A percentile compares a stretch with the other conserved stretches of the same genome.
phyloP scores from a whole-genome alignment of 805 yeast species.

The Zygosaccharomyces siamensis region DNA sequence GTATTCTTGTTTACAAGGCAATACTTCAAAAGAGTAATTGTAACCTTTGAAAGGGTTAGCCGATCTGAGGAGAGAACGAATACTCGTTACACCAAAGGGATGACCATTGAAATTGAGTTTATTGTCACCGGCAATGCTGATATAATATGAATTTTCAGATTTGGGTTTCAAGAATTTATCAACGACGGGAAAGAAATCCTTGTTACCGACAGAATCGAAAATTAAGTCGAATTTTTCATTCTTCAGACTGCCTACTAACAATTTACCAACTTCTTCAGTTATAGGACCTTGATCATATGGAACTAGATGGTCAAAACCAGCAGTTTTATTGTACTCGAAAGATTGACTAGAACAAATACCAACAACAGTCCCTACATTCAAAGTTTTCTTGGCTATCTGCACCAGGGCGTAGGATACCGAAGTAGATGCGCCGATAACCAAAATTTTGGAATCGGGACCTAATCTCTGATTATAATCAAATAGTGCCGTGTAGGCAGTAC shows the following conservation, averaged over 20 bases:
- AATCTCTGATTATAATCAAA: slow-evolving; percentile 34
- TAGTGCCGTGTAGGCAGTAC: slow-evolving; percentile 51
- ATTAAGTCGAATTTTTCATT: slow-evolving; percentile 54
- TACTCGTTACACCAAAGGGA: slow-evolving; percentile 7
- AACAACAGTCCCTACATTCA: slow-evolving; percentile 47
- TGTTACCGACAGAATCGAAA: slow-evolving; percentile 61
- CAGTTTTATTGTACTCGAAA: slow-evolving; percentile 37
- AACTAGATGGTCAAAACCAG: slow-evolving; percentile 57
- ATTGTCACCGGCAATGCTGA: slow-evolving; percentile 54
- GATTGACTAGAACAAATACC: slow-evolving; percentile 53
- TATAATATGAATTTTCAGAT: slow-evolving; percentile 44
- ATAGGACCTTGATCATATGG: slow-evolving; percentile 49
- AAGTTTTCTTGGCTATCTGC: slow-evolving; percentile 50
- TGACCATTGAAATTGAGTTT: slow-evolving; percentile 30
- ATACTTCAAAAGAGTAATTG: slow-evolving; percentile 28
- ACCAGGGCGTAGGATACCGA: slow-evolving; percentile 55
- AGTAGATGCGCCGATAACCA: slow-evolving; percentile 72
- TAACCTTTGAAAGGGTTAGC: slow-evolving; percentile 28
- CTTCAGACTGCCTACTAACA: slow-evolving; percentile 27
- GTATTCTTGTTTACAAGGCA: slow-evolving; percentile 7
- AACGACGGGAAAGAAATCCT: slow-evolving; percentile 43
- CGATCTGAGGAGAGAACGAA: slow-evolving; percentile 14
- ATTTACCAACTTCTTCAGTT: slow-evolving; percentile 34
- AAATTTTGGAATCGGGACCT: slow-evolving; percentile 43
- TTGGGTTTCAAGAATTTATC: slow-evolving; percentile 43